A percentile compares a stretch with the other conserved stretches of the same genome.
These are phyloP conservation scores for Asterionellopsis glacialis DNA, from an alignment of 108 stramenopile genomes.

Conservation along the genomic window DNA sequence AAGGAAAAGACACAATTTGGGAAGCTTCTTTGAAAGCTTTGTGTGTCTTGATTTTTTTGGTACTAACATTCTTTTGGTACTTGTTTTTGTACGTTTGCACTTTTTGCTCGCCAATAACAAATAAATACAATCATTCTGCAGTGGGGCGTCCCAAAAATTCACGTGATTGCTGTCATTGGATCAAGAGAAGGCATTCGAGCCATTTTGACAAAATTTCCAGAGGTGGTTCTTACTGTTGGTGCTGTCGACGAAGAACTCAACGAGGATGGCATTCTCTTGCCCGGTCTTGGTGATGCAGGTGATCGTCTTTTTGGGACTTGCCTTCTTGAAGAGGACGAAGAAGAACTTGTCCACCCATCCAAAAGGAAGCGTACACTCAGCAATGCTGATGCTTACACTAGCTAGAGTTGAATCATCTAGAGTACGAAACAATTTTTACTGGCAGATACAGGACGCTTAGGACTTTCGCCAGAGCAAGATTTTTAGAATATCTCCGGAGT, in stretches of 20 bases:
- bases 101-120: background rate
- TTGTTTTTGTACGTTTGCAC: background rate
- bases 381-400: background rate
- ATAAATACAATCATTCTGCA: constrained; percentile 12
- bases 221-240: constrained; percentile 83
- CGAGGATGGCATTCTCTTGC: constrained; percentile 79
- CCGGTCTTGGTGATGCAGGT: constrained; percentile 94
- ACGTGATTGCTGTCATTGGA: constrained; percentile 85
- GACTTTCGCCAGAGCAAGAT: too few species aligned
- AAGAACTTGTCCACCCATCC: constrained; percentile 39
- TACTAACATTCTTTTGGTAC: background rate
- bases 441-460: background rate
- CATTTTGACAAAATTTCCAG: constrained; percentile 73
- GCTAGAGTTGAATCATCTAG: background rate
- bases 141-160: constrained; percentile 84
- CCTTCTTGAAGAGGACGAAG: constrained; percentile 53
- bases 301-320: constrained; percentile 86
- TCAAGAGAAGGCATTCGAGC: constrained; percentile 65
- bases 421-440: background rate
- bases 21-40: background rate
- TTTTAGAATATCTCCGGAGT: too few species aligned
- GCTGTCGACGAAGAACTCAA: constrained; percentile 76
- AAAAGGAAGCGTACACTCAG: constrained; percentile 35
- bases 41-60: background rate
- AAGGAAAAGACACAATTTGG: constrained; percentile 3